Evolutionary conservation across 768 basidiomycete species (phyloP), one percentile per base, ranked within the genome.

Genomic region (Cystofilobasidium macerans): DNA sequence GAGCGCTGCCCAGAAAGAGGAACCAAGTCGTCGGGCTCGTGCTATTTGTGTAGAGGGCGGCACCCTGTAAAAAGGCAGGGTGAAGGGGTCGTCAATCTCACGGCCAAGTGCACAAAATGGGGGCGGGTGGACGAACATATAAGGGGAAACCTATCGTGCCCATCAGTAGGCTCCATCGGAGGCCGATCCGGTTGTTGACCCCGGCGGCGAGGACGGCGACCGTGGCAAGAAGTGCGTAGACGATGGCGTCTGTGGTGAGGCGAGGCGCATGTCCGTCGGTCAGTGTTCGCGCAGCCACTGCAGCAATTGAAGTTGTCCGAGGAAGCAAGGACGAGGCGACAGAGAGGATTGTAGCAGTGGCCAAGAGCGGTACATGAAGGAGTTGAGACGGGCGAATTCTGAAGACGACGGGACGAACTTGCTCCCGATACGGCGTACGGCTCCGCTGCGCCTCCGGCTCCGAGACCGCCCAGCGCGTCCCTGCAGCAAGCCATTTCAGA

Each of bases 371-470:
- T n/a, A n/a, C n/a, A n/a, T n/a, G n/a, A n/a, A n/a, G n/a, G n/a
- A n/a, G n/a, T n/a, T n/a, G n/a, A n/a, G n/a, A n/a, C n/a, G n/a
- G n/a, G n/a, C n/a, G n/a, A n/a, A n/a, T n/a, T n/a, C 43, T 5
- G 11, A 45, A 14, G 43, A 45, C 22, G 8, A 12, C 6, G 20
- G 43, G n/a, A 47, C 45, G 4, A 8, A 47, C 45, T 64, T 20
- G 63, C 63, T 1, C 40, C 63, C 9, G 54, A 57, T 22, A 64
- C 63, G 24, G 63, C 63, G 53, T 56, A 64, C 32, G 63, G 63
- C 45, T 64, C 63, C 36, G 63, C 63, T 16, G 63, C 63, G 47
- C 63, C 63, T 47, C 63, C 63, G 3, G 63, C 63, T 33, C 63
- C 63, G n/a, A 64, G 63, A n/a, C 54, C 54, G 16, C 54, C 63